A percentile compares a stretch with the other conserved stretches of the same genome.
Evolutionary conservation across 2,329 filamentous ascomycete genomes (phyloP).

Genomic region (Diatrype stigma): DNA sequence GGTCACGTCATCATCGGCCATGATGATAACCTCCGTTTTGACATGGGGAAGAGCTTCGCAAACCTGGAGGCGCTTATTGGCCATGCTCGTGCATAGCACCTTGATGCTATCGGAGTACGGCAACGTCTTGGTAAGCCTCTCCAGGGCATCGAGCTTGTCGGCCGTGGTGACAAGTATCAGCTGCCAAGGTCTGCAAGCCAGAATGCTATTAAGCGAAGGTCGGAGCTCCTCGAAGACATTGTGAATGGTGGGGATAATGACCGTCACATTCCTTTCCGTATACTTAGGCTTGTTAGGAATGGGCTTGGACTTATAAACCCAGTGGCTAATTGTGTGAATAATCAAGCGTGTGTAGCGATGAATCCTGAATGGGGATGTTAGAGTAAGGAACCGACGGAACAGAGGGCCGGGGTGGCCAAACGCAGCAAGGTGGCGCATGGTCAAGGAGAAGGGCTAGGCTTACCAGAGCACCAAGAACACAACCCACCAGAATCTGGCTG

Average conservation of each 20-base stretch:
- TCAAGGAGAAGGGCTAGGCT: slow-evolving; percentile 21
- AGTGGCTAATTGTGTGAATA: slow-evolving; percentile 81
- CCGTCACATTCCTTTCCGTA: slow-evolving; percentile 80
- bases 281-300: slow-evolving; percentile 77
- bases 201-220: slow-evolving; percentile 73
- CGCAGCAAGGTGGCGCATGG: not conserved
- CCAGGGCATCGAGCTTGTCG: slow-evolving; percentile 67
- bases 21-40: slow-evolving; percentile 77
- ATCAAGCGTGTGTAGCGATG: slow-evolving; percentile 84
- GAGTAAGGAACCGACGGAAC: slow-evolving; percentile 4
- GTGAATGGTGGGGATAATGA: slow-evolving; percentile 90
- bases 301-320: slow-evolving; percentile 80
- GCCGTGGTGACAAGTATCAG: slow-evolving; percentile 85
- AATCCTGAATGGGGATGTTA: slow-evolving; percentile 51
- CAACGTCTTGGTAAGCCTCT: slow-evolving; percentile 61
- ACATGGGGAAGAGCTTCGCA: slow-evolving; percentile 86
- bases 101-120: slow-evolving; percentile 55
- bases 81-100: slow-evolving; percentile 74
- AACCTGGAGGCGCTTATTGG: slow-evolving; percentile 94
- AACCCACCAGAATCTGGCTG: slow-evolving; percentile 44
- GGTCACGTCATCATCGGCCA: slow-evolving; percentile 93
- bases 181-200: slow-evolving; percentile 65
- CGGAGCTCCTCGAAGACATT: slow-evolving; percentile 79
- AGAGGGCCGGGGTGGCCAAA: slow-evolving; percentile 14
- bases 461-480: slow-evolving; percentile 45